These are phyloP conservation scores for Macrocybe gigantea DNA, from an alignment of 768 basidiomycete genomes.

Conservation along the genomic window DNA sequence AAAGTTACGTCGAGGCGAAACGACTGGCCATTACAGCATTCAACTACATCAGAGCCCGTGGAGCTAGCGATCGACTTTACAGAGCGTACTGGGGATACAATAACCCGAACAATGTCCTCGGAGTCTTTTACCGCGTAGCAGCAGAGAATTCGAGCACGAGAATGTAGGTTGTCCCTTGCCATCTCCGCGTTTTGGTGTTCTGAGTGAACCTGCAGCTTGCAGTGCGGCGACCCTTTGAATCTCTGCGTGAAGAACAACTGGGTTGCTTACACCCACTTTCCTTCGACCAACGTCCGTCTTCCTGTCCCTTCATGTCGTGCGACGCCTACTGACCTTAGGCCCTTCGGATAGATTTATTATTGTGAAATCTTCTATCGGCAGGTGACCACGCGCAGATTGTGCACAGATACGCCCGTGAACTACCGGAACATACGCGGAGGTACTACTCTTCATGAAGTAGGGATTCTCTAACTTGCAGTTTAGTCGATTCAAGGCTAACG, in stretches of 20 bases:
- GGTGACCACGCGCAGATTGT: constrained; percentile 28
- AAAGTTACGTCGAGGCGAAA: constrained; percentile 28
- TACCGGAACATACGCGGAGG: constrained; percentile 41
- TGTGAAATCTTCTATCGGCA: constrained; percentile 42
- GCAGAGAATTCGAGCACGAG: constrained; percentile 30
- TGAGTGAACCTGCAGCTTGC: constrained; percentile 19
- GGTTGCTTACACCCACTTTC: constrained; percentile 36
- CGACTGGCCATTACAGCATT: constrained; percentile 8
- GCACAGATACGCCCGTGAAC: constrained; percentile 35
- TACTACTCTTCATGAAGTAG: constrained; percentile 37
- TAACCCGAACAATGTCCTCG: constrained; percentile 24
- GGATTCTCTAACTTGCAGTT: neutral
- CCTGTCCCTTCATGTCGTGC: neutral
- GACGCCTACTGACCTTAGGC: neutral
- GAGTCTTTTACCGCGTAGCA: constrained; percentile 29
- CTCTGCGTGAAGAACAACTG: constrained; percentile 27
- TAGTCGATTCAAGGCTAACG: neutral
- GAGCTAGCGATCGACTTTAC: constrained; percentile 30
- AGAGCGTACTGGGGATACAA: constrained; percentile 31
- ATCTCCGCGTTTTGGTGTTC: neutral
- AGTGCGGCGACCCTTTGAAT: constrained; percentile 31
- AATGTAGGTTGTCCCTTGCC: constrained; percentile 19
- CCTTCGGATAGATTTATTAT: constrained; percentile 35
- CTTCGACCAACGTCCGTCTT: constrained; percentile 31
- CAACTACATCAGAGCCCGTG: constrained; percentile 27